phyloP scores from a whole-genome alignment of 306 rosid species.

The Pterocarpus santalinus region DNA sequence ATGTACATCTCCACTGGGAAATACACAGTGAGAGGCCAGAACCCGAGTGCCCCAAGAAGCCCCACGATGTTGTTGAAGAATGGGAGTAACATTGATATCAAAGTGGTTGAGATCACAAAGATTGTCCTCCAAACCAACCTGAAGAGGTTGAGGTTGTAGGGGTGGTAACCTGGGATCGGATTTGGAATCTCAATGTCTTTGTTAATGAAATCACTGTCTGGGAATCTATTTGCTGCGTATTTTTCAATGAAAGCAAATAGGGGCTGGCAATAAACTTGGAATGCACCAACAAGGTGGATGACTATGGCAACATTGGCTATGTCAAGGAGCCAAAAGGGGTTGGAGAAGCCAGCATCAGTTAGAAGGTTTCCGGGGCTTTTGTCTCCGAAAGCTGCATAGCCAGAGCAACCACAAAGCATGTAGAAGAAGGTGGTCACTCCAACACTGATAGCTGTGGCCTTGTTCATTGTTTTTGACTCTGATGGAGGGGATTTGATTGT shows the following conservation, averaged over 20 bases:
- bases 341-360: slow-evolving; percentile 78
- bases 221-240: slow-evolving; percentile 45
- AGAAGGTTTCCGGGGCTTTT: slow-evolving; percentile 78
- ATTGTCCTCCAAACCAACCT: slow-evolving; percentile 70
- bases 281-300: slow-evolving; percentile 85
- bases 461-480: slow-evolving; percentile 81
- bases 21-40: slow-evolving; percentile 83
- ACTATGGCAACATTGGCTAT: slow-evolving; percentile 85
- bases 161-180: slow-evolving; percentile 38
- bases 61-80: slow-evolving; percentile 79
- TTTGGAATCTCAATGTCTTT: slow-evolving; percentile 47
- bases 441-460: slow-evolving; percentile 64
- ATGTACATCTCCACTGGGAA: slow-evolving; percentile 90
- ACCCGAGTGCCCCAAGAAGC: slow-evolving; percentile 82
- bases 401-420: slow-evolving; percentile 88
- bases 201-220: slow-evolving; percentile 59
- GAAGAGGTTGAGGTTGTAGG: slow-evolving; percentile 68
- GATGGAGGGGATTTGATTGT: slow-evolving; percentile 77
- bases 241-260: slow-evolving; percentile 75
- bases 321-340: slow-evolving; percentile 85
- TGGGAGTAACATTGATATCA: slow-evolving; percentile 76
- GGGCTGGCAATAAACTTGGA: slow-evolving; percentile 84
- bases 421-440: slow-evolving; percentile 71
- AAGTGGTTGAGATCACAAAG: slow-evolving; percentile 62
- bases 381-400: slow-evolving; percentile 83